A percentile compares a stretch with the other conserved stretches of the same genome.
Evolutionary conservation across 495 filamentous ascomycete species (phyloP).

Genomic region (Hyaloscypha variabilis): DNA sequence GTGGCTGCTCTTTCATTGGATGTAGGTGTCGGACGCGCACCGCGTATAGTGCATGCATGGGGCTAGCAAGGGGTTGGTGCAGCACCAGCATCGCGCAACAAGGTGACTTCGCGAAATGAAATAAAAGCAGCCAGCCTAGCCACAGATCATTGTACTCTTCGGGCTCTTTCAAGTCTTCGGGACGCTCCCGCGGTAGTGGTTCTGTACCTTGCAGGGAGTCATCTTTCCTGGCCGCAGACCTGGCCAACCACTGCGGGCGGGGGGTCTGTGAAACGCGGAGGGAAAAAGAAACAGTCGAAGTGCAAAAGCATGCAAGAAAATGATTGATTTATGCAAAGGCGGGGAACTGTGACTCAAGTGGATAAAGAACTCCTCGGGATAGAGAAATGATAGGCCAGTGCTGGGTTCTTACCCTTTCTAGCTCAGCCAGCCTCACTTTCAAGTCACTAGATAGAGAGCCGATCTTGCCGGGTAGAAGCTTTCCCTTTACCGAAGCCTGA

Average conservation of each 20-base stretch:
- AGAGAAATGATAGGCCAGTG: conserved; percentile 7
- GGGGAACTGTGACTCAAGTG: conserved; percentile 11
- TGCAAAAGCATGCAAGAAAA: background rate
- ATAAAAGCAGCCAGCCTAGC: background rate
- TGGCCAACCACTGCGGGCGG: background rate
- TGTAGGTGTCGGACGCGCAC: conserved; percentile 7
- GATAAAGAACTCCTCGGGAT: background rate
- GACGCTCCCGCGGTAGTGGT: conserved; percentile 8
- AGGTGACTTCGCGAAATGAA: background rate
- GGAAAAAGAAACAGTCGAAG: conserved; percentile 1
- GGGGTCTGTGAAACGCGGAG: conserved; percentile 1
- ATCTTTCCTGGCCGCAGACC: background rate
- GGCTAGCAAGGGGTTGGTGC: background rate
- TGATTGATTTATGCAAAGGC: conserved; percentile 13
- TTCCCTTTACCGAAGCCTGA: background rate
- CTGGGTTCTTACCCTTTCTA: background rate
- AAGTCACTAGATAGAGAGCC: background rate
- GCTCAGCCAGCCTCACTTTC: conserved; percentile 4
- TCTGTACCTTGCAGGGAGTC: conserved; percentile 6
- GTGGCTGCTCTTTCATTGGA: conserved; percentile 16
- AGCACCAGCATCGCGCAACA: background rate
- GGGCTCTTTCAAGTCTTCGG: background rate
- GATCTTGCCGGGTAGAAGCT: background rate
- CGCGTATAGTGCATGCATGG: conserved; percentile 26
- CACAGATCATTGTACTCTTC: conserved; percentile 2